Evolutionary conservation across 179 eudicot genomes (phyloP).

Genomic region (Gypsophila paniculata): DNA sequence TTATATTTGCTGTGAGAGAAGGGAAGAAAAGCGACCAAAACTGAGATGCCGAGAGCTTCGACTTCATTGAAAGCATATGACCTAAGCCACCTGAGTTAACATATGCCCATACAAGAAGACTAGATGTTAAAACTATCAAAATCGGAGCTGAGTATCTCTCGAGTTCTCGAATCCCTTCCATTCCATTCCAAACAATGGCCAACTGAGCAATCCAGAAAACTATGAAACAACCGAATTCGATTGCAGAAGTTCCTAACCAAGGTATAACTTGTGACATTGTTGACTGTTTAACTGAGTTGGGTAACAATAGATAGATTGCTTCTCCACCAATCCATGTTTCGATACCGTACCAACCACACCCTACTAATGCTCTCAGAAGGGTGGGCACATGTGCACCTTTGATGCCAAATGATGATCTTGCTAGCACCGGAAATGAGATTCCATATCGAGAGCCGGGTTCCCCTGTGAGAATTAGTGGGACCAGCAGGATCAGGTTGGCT

Average conservation of each 20-base stretch:
- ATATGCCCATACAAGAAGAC: constrained; percentile 80
- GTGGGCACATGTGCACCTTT: constrained; percentile 83
- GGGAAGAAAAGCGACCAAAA: constrained; percentile 89
- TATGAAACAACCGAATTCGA: constrained; percentile 79
- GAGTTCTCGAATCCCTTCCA: constrained; percentile 72
- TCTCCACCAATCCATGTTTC: constrained; percentile 99
- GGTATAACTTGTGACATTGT: constrained; percentile 35
- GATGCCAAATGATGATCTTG: constrained; percentile 83
- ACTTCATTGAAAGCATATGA: constrained; percentile 62
- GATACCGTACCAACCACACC: constrained; percentile 98
- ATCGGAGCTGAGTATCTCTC: constrained; percentile 92
- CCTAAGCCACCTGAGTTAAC: constrained; percentile 78
- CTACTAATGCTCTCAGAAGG: constrained; percentile 73
- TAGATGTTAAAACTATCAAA: constrained; percentile 53
- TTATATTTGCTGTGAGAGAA: constrained; percentile 83
- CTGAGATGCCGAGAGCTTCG: constrained; percentile 49
- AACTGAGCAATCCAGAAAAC: constrained; percentile 78
- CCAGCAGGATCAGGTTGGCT: constrained; percentile 61
- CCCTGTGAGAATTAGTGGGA: constrained; percentile 76
- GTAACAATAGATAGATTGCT: constrained; percentile 69
- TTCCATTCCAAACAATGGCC: constrained; percentile 71
- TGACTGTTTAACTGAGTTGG: constrained; percentile 45
- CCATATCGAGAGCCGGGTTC: constrained; percentile 79
- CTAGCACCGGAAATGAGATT: constrained; percentile 80
- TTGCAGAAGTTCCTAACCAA: constrained; percentile 83